Conservation (phyloP, 2,329 filamentous ascomycete species). For the Nemania sp. region DNA sequence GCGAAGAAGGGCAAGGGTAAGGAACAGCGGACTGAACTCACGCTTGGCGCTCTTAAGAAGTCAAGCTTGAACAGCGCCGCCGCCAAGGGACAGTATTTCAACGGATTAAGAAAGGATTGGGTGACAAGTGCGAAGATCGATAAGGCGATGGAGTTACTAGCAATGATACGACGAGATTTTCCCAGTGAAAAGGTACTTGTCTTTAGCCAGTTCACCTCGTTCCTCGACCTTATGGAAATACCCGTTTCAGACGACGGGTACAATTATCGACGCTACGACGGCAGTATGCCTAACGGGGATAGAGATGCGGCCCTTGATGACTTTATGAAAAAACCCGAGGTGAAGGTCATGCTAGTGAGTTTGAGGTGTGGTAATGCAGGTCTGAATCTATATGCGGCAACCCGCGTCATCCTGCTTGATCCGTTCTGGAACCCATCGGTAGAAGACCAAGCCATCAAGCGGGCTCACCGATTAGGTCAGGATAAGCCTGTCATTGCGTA, state of each 20-base stretch:
- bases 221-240: conserved; percentile 52
- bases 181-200: conserved; percentile 50
- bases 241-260: conserved; percentile 47
- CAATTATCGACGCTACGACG: conserved; percentile 50
- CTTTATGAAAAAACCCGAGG: conserved; percentile 45
- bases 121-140: conserved; percentile 50
- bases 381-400: conserved; percentile 77
- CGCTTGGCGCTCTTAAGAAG: conserved; percentile 46
- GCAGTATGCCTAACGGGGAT: conserved; percentile 44
- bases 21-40: conserved; percentile 36
- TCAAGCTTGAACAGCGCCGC: conserved; percentile 42
- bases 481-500: conserved; percentile 73
- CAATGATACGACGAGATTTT: conserved; percentile 43
- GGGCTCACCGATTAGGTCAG: conserved; percentile 82
- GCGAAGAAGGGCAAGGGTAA: conserved; percentile 28
- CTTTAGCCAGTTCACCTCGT: conserved; percentile 53
- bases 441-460: conserved; percentile 81
- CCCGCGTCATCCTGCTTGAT: conserved; percentile 79
- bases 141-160: conserved; percentile 48
- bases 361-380: conserved; percentile 81
- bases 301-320: conserved; percentile 46
- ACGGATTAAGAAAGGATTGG: conserved; percentile 45
- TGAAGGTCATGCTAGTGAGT: conserved; percentile 74
- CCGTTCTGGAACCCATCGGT: conserved; percentile 85
- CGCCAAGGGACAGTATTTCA: conserved; percentile 46